A percentile compares a stretch with the other conserved stretches of the same genome.
These are phyloP conservation scores for Trichoderma afroharzianum DNA, from an alignment of 2,329 filamentous ascomycete species.

Conservation along the genomic window DNA sequence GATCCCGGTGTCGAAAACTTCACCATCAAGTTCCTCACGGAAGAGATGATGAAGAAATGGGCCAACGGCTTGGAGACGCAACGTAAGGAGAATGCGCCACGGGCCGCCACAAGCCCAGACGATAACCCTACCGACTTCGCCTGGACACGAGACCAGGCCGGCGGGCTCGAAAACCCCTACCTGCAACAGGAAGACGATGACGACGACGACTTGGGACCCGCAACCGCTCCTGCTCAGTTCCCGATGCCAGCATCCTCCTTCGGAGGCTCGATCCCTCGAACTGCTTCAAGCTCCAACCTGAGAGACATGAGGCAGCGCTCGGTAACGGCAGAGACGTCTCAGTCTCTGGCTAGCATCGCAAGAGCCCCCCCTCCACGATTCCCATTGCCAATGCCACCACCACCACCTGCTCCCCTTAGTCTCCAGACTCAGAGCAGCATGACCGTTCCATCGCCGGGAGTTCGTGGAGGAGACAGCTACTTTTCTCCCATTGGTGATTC, in stretches of 20 bases:
- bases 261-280: conserved; percentile 30
- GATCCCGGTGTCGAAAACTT: conserved; percentile 96
- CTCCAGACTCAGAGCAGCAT: conserved; percentile 56
- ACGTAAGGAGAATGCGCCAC: conserved; percentile 57
- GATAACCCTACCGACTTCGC: conserved; percentile 67
- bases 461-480: conserved; percentile 73
- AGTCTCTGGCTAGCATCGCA: conserved; percentile 54
- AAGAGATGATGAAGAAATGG: conserved; percentile 94
- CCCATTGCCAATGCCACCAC: conserved; percentile 58
- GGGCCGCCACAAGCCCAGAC: conserved; percentile 46
- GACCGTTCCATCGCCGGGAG: conserved; percentile 55
- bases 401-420: conserved; percentile 51
- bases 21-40: conserved; percentile 86
- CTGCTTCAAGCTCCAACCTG: conserved; percentile 68
- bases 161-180: conserved; percentile 77
- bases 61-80: conserved; percentile 73
- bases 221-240: conserved; percentile 36
- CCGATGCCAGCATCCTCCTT: conserved; percentile 29
- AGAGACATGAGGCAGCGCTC: conserved; percentile 75
- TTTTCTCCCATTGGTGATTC: conserved; percentile 86
- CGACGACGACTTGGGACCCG: conserved; percentile 50
- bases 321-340: conserved; percentile 66
- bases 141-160: conserved; percentile 68
- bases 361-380: conserved; percentile 68
- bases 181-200: conserved; percentile 60